Evolutionary conservation across 129 eudicot species (phyloP), one percentile per base, ranked within the genome.

Genomic region (Oenanthe sinensis): DNA sequence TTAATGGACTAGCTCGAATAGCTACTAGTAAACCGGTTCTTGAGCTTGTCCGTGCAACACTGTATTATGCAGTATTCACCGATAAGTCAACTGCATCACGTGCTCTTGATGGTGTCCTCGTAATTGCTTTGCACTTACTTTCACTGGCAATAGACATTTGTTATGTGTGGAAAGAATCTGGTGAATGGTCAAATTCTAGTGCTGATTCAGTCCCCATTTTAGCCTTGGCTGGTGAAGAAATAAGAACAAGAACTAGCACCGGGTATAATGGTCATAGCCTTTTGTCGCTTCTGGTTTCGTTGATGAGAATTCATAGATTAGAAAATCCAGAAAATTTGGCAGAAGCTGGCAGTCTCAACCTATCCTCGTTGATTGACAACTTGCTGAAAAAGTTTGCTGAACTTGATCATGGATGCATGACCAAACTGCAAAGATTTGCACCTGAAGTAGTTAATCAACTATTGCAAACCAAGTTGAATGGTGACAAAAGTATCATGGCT

Each of bases 311-410:
- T 79, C 89, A 96, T 76, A 86, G 82, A 81, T 87, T 84, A 63
- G 91, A 90, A 37, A 85, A 81, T 73, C 43, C 84, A 42, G 85
- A 82, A 39, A 80, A 75, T 71, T 74, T 80, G 50, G 55, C 78
- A 86, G 97, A 96, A 84, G 83, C 89, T 77, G 92, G 97, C 50
- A 84, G 78, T 84, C 88, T 88, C 77, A 87, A 85, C 81, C 77
- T 96, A 42, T 87, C 97, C 71, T 84, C 89, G 55, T 85, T 92
- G 80, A 84, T 92, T 75, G 85, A 84, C 72, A 84, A 79, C 86
- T 79, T 96, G 22, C 86, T 96, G 69, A 92, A 90, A 86, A 90
- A 91, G 82, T 90, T 96, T 80, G 95, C 93, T 77, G 96, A 92
- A 79, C 91, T 96, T 62, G 93, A 96, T 78, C 71, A 91, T 65